Conservation (phyloP, 257 asterid species). For the Schizonepeta tenuifolia region DNA sequence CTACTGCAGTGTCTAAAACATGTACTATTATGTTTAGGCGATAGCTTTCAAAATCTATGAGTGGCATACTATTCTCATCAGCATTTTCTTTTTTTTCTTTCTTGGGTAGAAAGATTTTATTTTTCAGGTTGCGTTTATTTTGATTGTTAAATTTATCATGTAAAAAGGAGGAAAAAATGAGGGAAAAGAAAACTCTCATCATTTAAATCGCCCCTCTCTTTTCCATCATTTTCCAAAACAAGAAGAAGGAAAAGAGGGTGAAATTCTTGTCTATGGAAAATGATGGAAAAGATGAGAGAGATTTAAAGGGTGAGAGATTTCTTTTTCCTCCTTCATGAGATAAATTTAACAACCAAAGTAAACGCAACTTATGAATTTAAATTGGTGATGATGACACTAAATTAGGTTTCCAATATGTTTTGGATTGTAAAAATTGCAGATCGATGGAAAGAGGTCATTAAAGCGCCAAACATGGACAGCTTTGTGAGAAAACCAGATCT, state of each 20-base stretch:
- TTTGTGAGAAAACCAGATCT: constrained; percentile 80
- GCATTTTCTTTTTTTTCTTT: constrained; percentile 18
- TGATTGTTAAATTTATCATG: too few relatives aligned
- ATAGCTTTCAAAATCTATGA: constrained; percentile 2
- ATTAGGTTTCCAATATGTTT: constrained; percentile 2
- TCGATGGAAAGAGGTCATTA: constrained; percentile 87
- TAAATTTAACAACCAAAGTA: too few relatives aligned
- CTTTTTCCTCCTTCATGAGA: too few relatives aligned
- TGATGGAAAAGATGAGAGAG: too few relatives aligned
- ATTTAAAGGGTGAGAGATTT: too few relatives aligned
- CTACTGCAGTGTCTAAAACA: constrained; percentile 4
- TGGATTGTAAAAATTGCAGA: constrained; percentile 57
- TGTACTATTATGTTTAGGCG: constrained; percentile 3
- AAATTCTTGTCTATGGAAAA: too few relatives aligned
- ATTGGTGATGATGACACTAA: constrained; percentile 8
- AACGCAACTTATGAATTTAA: constrained; percentile 5
- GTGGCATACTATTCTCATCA: neutral
- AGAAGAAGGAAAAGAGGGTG: too few relatives aligned
- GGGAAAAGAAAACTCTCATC: too few relatives aligned
- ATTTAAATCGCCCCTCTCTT: too few relatives aligned
- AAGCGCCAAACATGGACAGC: constrained; percentile 81
- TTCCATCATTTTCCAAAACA: too few relatives aligned
- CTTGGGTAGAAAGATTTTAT: constrained; percentile 1
- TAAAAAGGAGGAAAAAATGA: too few relatives aligned
- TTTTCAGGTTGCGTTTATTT: too few relatives aligned